Base-by-base conservation (phyloP, 2,329 filamentous ascomycete species). In the Fusarium palustre region DNA sequence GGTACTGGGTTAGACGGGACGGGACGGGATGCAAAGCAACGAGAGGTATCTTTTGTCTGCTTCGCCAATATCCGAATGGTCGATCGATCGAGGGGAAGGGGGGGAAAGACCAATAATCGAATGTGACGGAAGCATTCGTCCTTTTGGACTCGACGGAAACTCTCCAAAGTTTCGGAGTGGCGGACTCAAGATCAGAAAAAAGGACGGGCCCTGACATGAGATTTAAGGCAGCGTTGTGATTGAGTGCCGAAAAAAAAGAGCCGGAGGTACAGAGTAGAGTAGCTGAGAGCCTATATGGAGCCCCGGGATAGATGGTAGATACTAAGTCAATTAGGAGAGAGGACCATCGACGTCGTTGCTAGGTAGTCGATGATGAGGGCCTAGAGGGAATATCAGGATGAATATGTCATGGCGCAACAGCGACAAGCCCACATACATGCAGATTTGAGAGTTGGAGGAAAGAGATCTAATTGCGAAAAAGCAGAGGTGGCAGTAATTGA, bases 161-260 rank as follows among this genome's bases (percentile, higher is more conserved):
- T 48, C 52, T 55, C 59, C 49, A 52, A 52, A 58, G 47, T 47
- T 50, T 59, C 42, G 38, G 50, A 33, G 55, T 61, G 66, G 62
- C 66, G 66, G 66, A 45, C 53, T 67, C 66, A 50, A 50, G 43
- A 41, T 55, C 30, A 59, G 50, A 49, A 48, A 34, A 46, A 34
- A 45, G 39, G 55, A 52, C 43, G 42, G 54, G 58, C 50, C 58
- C 54, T 54, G 55, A 50, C 55, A 61, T 63, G 57, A 43, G 52
- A 25, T 50, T 65, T 58, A 65, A 60, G 34, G 41, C 65, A 59
- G 59, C 38, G 60, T 55, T 20, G 20, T 31, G 54, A 31, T 38
- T 46, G 68, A 63, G 55, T 28, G 25, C 48, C 55, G 55, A 58
- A 55, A 67, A 67, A 28, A 52, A 66, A 66, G 71, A 74, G 71